These are phyloP conservation scores for Aspergillus ibericus DNA, from an alignment of 2,329 filamentous ascomycete genomes.

Conservation along the genomic window DNA sequence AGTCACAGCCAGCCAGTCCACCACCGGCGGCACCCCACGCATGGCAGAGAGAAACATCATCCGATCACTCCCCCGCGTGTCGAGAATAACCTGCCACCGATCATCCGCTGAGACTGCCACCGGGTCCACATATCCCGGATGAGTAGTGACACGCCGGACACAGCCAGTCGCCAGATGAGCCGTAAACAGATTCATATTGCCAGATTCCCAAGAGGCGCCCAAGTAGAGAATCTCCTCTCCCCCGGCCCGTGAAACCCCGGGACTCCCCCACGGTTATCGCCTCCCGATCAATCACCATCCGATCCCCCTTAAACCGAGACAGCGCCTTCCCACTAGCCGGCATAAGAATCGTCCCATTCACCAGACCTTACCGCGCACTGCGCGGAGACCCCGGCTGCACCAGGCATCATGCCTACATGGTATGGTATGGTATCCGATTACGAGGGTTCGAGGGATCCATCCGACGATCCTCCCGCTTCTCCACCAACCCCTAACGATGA, in stretches of 20 bases:
- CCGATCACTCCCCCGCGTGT: slow-evolving; percentile 45
- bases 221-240: slow-evolving; percentile 46
- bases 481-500: no score
- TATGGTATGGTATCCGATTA: no score
- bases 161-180: slow-evolving; percentile 42
- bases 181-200: slow-evolving; percentile 49
- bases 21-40: slow-evolving; percentile 46
- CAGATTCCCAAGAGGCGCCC: slow-evolving; percentile 43
- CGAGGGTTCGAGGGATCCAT: no score
- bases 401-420: no score
- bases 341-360: slow-evolving; percentile 40
- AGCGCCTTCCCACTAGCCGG: slow-evolving; percentile 21
- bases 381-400: slow-evolving; percentile 31
- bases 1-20: slow-evolving; percentile 35
- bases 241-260: slow-evolving; percentile 47
- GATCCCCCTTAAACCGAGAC: slow-evolving; percentile 23
- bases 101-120: slow-evolving; percentile 46
- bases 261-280: slow-evolving; percentile 46
- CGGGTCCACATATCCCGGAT: slow-evolving; percentile 49
- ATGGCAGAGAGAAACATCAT: slow-evolving; percentile 45
- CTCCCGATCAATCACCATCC: slow-evolving; percentile 32
- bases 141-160: slow-evolving; percentile 45
- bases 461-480: slow-evolving; percentile 6
- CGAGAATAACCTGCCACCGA: slow-evolving; percentile 46
- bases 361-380: slow-evolving; percentile 42